phyloP scores from a whole-genome alignment of 2,329 filamentous ascomycete genomes.

The Penicillium hesseltinei region DNA sequence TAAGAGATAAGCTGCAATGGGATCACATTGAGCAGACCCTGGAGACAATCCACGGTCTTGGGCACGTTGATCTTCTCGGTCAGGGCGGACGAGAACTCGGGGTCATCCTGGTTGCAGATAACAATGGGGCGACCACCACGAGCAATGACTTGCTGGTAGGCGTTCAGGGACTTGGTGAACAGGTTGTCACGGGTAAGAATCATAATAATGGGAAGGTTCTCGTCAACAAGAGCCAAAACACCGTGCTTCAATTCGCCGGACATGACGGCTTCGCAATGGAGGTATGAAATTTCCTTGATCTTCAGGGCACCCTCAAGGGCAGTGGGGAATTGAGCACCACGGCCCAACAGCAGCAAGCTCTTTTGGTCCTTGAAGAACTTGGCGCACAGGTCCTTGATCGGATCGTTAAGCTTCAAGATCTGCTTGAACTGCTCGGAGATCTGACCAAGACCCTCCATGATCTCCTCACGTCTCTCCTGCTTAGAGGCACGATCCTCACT shows the following conservation, averaged over 20 bases:
- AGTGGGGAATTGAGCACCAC: constrained; percentile 92
- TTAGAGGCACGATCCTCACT: constrained; percentile 97
- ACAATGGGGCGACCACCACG: constrained; percentile 95
- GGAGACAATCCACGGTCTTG: constrained; percentile 88
- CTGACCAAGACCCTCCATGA: constrained; percentile 87
- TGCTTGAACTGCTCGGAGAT: constrained; percentile 90
- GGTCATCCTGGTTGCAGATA: constrained; percentile 89
- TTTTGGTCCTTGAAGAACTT: constrained; percentile 97
- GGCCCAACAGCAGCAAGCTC: constrained; percentile 86
- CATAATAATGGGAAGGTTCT: constrained; percentile 99
- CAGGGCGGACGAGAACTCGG: constrained; percentile 82
- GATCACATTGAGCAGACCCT: constrained; percentile 96
- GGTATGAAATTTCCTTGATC: constrained; percentile 99
- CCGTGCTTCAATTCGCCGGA: constrained; percentile 99
- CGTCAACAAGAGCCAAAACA: constrained; percentile 93
- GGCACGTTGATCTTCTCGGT: constrained; percentile 98
- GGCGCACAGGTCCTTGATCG: constrained; percentile 91
- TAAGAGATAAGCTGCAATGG: constrained; percentile 97
- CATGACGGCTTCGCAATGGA: constrained; percentile 99
- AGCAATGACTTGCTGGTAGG: constrained; percentile 98
- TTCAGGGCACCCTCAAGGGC: constrained; percentile 96
- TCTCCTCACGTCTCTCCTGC: constrained; percentile 85
- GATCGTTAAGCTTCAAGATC: constrained; percentile 84
- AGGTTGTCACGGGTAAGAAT: constrained; percentile 94
- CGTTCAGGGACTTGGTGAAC: constrained; percentile 98